Evolutionary conservation across 495 filamentous ascomycete genomes (phyloP), one percentile per base, ranked within the genome.

Genomic region (Talaromyces stipitatus): DNA sequence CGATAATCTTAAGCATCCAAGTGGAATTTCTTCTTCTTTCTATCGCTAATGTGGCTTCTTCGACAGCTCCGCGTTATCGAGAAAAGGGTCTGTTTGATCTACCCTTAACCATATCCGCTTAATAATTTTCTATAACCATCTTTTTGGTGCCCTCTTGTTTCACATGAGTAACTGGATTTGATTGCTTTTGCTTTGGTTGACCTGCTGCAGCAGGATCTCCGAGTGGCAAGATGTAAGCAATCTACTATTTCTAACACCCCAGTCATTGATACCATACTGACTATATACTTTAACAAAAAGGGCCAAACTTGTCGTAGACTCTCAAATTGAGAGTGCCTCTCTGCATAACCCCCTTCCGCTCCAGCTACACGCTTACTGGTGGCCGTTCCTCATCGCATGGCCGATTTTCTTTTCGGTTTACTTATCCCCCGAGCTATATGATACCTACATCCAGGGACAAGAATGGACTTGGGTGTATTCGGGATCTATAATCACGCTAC

Each of bases 401-500:
- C 92, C 94, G 30, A 75, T 83, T 60, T 96, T 97, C 72, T 83
- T 97, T 55, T 80, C 89, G 62, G 82, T 90, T 69, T 97, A 92
- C 66, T 82, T 95, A 51, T 87, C 83, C 11, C 75, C 82, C 36
- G 88, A 90, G 23, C 82, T 87, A 60, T 99, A 97, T 72, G 85
- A 94, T 50, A 88, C 85, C 62, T 85, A 97, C 73, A 92, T 99
- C 58, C 78, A 86, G 54, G 86, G 84, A 22, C 83, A 85, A 61
- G 94, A 99, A 76, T 99, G 94, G 94, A 97, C 95, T 8, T 96
- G 96, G 69, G 90, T 97, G 53, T 99, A 85, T 81, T 78, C 86
- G 58, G 92, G 88, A 59, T 79, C 83, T 28, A 95, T 97, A 65
- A 79, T 95, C 67, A 96, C 92, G 11, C 61, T 83, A 48, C 94